These are phyloP conservation scores for Penicillium freii DNA, from an alignment of 2,329 filamentous ascomycete genomes.

Conservation along the genomic window DNA sequence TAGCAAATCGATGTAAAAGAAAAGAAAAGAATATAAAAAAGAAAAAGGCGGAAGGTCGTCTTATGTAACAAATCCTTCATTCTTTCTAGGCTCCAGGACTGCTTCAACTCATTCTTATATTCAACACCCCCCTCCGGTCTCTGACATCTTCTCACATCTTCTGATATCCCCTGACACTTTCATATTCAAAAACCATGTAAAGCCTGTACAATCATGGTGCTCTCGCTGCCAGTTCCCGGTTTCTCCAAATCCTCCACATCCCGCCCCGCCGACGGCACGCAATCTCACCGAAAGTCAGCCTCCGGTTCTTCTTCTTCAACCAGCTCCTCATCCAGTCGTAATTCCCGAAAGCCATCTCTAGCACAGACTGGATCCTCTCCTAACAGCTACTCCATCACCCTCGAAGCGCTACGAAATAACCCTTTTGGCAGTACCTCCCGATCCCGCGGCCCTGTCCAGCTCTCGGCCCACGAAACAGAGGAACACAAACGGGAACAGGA, in stretches of 20 bases:
- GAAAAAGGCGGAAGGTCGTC: background rate
- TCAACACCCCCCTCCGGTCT: background rate
- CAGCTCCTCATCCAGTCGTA: slow-evolving; percentile 16
- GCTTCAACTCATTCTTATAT: background rate
- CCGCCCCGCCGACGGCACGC: slow-evolving; percentile 28
- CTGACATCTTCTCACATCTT: background rate
- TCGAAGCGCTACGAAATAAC: slow-evolving; percentile 47
- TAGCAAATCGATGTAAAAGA: background rate
- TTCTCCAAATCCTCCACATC: slow-evolving; percentile 34
- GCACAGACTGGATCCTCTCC: slow-evolving; percentile 16
- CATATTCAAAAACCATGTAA: slow-evolving; percentile 30
- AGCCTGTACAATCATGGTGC: slow-evolving; percentile 35
- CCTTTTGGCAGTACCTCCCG: slow-evolving; percentile 39
- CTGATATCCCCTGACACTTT: background rate
- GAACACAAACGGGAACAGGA: slow-evolving; percentile 37
- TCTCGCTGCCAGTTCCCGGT: slow-evolving; percentile 38
- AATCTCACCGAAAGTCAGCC: slow-evolving; percentile 15
- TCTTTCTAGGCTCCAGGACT: background rate
- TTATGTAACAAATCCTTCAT: slow-evolving; percentile 1
- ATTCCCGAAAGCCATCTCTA: slow-evolving; percentile 14
- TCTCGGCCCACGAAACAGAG: slow-evolving; percentile 20
- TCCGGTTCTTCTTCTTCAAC: slow-evolving; percentile 13
- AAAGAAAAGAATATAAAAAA: too few species aligned
- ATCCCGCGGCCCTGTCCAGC: slow-evolving; percentile 24
- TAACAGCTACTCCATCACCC: slow-evolving; percentile 34